Percentiles rank a stretch among this genome's conserved stretches.
Conservation (phyloP, 441 rosid genomes). For the Erodium moschatum region DNA sequence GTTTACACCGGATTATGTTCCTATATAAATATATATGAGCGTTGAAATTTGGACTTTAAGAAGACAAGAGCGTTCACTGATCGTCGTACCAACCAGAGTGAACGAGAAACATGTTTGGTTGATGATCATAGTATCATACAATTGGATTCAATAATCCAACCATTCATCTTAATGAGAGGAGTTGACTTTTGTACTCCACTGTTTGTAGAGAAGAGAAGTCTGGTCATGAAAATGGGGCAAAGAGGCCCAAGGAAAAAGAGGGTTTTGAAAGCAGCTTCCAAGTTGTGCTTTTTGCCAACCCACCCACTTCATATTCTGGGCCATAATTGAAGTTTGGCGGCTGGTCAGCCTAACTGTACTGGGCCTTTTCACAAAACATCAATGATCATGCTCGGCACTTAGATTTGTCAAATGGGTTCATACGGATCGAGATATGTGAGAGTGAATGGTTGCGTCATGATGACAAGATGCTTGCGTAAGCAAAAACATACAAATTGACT, state of each 20-base stretch:
- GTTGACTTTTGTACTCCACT: not conserved
- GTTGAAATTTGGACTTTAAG: too few species aligned
- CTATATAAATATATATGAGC: too few species aligned
- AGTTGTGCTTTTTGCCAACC: too few species aligned
- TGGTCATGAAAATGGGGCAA: not conserved
- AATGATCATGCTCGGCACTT: too few species aligned
- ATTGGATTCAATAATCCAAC: too few species aligned
- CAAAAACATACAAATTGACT: not conserved
- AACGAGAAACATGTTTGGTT: too few species aligned
- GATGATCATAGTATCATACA: too few species aligned
- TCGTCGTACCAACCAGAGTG: too few species aligned
- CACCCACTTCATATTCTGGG: not conserved
- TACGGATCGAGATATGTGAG: not conserved
- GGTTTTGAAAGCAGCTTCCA: not conserved
- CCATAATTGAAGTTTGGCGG: not conserved
- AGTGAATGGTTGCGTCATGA: slow-evolving; percentile 1
- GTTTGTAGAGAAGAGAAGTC: not conserved
- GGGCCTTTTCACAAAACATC: too few species aligned
- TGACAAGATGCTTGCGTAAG: slow-evolving; percentile 4
- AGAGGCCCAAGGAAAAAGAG: not conserved
- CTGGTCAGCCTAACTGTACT: not conserved
- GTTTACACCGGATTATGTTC: too few species aligned
- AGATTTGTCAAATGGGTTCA: too few species aligned
- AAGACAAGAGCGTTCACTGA: too few species aligned
- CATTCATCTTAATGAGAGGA: not conserved